Evolutionary conservation across 179 eudicot species (phyloP), one percentile per base, ranked within the genome.

Genomic region (Silene coronaria): DNA sequence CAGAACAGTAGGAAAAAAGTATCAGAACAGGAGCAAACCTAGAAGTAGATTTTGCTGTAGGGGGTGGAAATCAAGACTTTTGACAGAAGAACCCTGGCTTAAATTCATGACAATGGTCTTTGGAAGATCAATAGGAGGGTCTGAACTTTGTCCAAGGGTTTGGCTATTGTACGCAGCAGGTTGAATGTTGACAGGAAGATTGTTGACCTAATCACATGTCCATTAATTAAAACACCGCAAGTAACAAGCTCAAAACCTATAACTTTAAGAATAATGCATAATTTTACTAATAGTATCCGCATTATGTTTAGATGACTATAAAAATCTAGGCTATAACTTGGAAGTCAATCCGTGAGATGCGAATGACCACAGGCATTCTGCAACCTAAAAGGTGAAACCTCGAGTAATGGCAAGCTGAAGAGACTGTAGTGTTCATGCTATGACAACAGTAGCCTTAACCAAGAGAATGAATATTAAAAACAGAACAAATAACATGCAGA

Each of bases 61-160:
- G n/a, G 97, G 97, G 77, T 92, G 97, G 73, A 92, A 92, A 83
- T 92, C 97, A 80, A 92, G 80, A 84, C 97, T 92, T 85, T 84
- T 91, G 66, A 87, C 91, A 63, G 86, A 75, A 80, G 97, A 89
- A 61, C 96, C 93, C 84, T 83, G 91, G 84, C 82, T 84, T 69
- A 92, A 80, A 77, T 83, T 87, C 89, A 86, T 85, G 45, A 82
- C 86, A 19, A 91, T 88, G 21, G 78, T 78, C 78, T 84, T 88
- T 19, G 97, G 97, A 79, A 92, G 87, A 82, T 92, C 94, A 76
- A 88, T 89, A 59, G 90, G 82, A 77, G 96, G 89, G 77, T 86
- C 89, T 61, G 92, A 86, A 73, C 88, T 88, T 75, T 87, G 94
- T 70, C 89, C 94, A 71, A 91, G 96, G 78, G 80, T 89, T 76